Conservation (phyloP, 2,329 filamentous ascomycete species). For the Davidsoniella eucalypti region DNA sequence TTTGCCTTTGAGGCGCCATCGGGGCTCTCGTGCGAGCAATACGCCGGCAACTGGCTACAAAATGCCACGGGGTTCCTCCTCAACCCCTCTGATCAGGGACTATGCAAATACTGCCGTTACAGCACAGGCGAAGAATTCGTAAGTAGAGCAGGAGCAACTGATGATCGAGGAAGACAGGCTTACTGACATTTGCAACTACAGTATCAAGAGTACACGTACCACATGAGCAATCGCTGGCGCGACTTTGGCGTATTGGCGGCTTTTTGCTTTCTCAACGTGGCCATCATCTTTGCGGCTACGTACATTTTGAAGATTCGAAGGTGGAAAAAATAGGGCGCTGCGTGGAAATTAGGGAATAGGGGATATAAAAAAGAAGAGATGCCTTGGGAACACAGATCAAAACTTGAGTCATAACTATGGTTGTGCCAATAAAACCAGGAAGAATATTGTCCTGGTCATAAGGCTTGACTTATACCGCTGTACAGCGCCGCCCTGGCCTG, state of each 20-base stretch:
- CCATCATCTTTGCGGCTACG: not conserved
- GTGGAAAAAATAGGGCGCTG: not conserved
- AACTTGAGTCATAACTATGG: no score
- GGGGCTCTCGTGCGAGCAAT: not conserved
- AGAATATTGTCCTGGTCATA: no score
- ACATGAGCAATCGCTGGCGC: not conserved
- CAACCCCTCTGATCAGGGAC: not conserved
- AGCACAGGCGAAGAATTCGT: not conserved
- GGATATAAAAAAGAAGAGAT: no score
- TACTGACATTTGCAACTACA: not conserved
- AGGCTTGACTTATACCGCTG: no score
- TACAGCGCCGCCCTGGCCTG: no score
- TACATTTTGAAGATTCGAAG: constrained; percentile 1
- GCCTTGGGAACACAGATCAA: no score
- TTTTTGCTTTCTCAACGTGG: not conserved
- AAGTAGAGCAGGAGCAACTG: not conserved
- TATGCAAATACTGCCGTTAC: not conserved
- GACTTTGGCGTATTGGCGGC: not conserved
- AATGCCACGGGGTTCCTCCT: not conserved
- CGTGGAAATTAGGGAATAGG: no score
- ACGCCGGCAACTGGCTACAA: not conserved
- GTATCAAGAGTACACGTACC: not conserved
- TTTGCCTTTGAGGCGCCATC: not conserved
- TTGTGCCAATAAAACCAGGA: no score
- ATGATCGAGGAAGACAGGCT: not conserved